Base-by-base conservation (phyloP, 495 filamentous ascomycete species). In the Endocarpon pusillum region DNA sequence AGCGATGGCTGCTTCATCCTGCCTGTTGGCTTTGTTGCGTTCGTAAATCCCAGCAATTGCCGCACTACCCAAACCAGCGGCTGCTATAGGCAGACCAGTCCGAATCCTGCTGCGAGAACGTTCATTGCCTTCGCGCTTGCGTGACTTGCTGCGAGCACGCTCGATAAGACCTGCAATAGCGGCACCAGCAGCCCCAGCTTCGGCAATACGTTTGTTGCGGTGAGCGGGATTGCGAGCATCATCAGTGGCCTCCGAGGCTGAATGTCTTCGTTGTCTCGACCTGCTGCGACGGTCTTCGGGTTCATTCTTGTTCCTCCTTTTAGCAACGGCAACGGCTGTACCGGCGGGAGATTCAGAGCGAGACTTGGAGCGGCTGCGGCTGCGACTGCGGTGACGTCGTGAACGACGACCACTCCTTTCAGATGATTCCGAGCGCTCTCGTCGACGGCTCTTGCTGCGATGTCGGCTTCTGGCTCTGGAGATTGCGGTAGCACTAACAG, bases 1-100 rank as follows among this genome's bases (percentile, higher is more conserved):
- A 43, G 40, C 53, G 52, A 61, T 45, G 45, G 61, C 54, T 56
- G 62, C 59, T 37, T 68, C 62, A 34, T 67, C 66, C 39, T 79
- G 70, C 44, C 78, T 71, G 41, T 67, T 73, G 15, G 68, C 71
- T 52, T 81, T 76, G 19, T 70, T 65, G 40, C 66, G 76, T 56
- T 94, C 82, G 48, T 85, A 92, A 10, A 92, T 48, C 25, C 81
- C 82, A 43, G 79, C 76, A 33, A 77, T 74, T 7, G 75, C 81
- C 11, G 83, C 85, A 25, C 73, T 80, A 8, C 78, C 79, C 2
- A 86, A 54, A 27, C 81, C 83, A 10, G 81, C 77, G 10, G 75
- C 83, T 10, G 71, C 69, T 25, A 92, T 73, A 26, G 64, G 78
- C 37, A 64, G 67, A 47, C 62, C 75, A 54, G 62, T 51, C 30